Evolutionary conservation across 257 asterid genomes (phyloP), one percentile per base, ranked within the genome.

Genomic region (Lantana camara): DNA sequence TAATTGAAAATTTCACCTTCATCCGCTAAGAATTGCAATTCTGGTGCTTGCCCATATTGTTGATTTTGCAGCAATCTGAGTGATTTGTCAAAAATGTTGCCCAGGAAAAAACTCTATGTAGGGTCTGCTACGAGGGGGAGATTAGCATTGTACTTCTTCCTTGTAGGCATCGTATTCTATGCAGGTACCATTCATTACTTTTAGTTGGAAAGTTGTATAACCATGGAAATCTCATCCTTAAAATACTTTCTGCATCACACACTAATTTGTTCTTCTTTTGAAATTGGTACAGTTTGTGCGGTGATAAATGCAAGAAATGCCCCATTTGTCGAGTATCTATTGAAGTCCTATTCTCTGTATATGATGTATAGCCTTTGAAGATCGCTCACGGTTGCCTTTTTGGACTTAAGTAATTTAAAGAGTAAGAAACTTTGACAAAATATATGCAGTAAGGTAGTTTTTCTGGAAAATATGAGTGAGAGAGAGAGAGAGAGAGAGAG

Each of bases 91-190:
- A 53, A n/a, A 30, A 60, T 69, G 48, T 46, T 56, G 41, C 41
- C 30, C 96, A 94, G 99, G 99, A 94, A 77, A 94, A 88, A 67
- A 85, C 90, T 73, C 76, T 90, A 22, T 94, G 99, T 67, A 82
- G 98, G 80, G 89, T 90, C 65, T 94, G 99, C 79, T 90, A 86
- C 21, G 98, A 88, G 75, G 85, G 96, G 67, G 99, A 94, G 86
- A 90, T 94, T 67, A 81, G 94, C 72, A 55, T 79, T 14, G 98
- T 94, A 58, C 95, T 90, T 70, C 98, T 90, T 73, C 99, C 99
- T 16, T 94, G 99, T 68, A 85, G 96, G 79, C 99, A 94, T 77
- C 96, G 96, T 37, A 70, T 88, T 67, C 83, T 94, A 14, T 94
- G 99, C 95, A 90, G 96, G 99, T 94, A 87, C 49, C 40, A 9